Percentiles rank a stretch among this genome's conserved stretches.
phyloP scores from a whole-genome alignment of 805 yeast species.

The Kuraishia floccosa region DNA sequence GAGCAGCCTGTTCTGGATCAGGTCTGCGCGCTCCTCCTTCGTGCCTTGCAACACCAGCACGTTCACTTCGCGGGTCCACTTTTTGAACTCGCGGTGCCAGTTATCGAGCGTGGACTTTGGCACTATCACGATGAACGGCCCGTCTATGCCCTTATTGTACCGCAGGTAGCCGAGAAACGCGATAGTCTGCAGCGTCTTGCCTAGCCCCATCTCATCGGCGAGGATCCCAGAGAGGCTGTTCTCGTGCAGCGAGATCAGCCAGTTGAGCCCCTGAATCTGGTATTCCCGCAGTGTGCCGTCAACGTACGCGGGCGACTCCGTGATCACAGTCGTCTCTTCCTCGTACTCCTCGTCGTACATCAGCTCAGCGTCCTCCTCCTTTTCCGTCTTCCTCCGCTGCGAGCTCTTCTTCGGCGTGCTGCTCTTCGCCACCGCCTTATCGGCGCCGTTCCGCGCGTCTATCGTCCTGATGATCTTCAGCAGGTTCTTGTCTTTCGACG shows the following conservation, averaged over 20 bases:
- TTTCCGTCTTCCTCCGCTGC: constrained; percentile 80
- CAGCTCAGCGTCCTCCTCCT: constrained; percentile 91
- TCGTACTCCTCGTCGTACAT: constrained; percentile 71
- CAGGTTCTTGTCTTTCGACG: constrained; percentile 67
- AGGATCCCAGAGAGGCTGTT: constrained; percentile 65
- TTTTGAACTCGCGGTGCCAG: constrained; percentile 68
- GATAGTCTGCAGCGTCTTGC: constrained; percentile 73
- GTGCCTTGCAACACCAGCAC: constrained; percentile 76
- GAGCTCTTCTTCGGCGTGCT: constrained; percentile 10
- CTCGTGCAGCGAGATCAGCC: constrained; percentile 61
- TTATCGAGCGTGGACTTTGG: constrained; percentile 87
- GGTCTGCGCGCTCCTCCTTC: constrained; percentile 61
- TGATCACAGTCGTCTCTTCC: constrained; percentile 56
- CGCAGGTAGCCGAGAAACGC: constrained; percentile 65
- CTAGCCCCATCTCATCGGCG: constrained; percentile 84
- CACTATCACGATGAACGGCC: constrained; percentile 86
- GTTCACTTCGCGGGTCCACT: constrained; percentile 73
- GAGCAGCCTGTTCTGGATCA: constrained; percentile 47
- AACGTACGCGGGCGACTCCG: constrained; percentile 76
- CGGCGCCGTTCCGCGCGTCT: constrained; percentile 35
- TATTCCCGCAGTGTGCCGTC: constrained; percentile 71
- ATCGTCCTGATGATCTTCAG: constrained; percentile 46
- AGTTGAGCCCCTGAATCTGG: constrained; percentile 72
- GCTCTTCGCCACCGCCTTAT: constrained; percentile 15
- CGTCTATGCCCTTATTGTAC: constrained; percentile 65